Base-by-base conservation (phyloP, 106 monocot genomes). In the Phalaenopsis equestris region DNA sequence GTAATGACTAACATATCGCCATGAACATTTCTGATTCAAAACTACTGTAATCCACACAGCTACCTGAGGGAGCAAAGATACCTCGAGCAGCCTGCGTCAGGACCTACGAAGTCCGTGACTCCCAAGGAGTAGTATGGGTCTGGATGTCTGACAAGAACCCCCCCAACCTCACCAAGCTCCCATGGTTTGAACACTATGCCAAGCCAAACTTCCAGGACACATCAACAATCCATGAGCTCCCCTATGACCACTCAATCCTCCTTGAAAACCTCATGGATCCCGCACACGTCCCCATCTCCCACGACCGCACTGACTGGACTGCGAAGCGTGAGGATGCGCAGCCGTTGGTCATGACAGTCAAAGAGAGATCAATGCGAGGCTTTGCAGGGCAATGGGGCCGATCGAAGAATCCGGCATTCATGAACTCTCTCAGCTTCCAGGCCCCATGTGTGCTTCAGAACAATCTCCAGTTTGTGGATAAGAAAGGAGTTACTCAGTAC, bases 201-300 rank as follows among this genome's bases (percentile, higher is more conserved):
- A 58, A 75, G 56, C 90, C 90, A 2, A 92, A 91, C 14, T 98
- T 98, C 87, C 52, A 45, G 39, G 97, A 98, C 80, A 8, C 84
- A 1, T 98, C 97, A 30, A 89, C 88, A 39, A 87, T 92, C 83
- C 97, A 98, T 75, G 97, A 98, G 77, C 94, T 98, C 78, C 94
- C 97, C 36, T 98, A 98, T 64, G 97, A 94, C 79, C 94, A 98
- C 87, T 98, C 97, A 48, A 89, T 98, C 56, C 88, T 98, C 41
- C 85, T 98, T 17, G 97, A 98, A 72, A 98, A 98, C 84, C 90
- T 98, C 82, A 98, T 98, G 97, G 97, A 98, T 65, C 97, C 97
- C 0, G 97, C 97, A 19, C 97, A 98, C 47, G 97, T 98, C 56
- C 94, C 97, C 77, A 94, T 98, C 82, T 98, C 97, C 77, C 97